Conservation (phyloP, 2,329 filamentous ascomycete species). For the Alternaria longipes region DNA sequence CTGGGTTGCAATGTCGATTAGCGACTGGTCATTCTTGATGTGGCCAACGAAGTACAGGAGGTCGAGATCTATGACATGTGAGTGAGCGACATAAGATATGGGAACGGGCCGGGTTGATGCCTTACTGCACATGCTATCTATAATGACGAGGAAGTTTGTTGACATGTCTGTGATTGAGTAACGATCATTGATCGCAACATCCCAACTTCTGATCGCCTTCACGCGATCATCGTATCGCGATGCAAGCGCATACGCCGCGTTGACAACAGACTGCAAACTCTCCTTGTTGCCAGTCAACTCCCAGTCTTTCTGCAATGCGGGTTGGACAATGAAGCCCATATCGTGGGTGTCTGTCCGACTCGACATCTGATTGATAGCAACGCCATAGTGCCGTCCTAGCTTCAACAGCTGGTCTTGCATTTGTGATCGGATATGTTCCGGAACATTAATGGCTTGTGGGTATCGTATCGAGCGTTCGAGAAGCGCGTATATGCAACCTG, state of each 20-base stretch:
- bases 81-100: neutral
- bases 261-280: constrained; percentile 55
- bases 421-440: constrained; percentile 24
- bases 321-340: constrained; percentile 64
- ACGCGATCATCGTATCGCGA: constrained; percentile 55
- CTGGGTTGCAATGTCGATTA: constrained; percentile 51
- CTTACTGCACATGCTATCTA: constrained; percentile 55
- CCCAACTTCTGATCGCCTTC: constrained; percentile 61
- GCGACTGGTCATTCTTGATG: constrained; percentile 36
- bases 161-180: constrained; percentile 50
- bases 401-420: constrained; percentile 37
- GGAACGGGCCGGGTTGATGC: neutral
- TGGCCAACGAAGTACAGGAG: constrained; percentile 51
- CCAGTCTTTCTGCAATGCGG: constrained; percentile 59
- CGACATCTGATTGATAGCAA: constrained; percentile 47
- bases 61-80: constrained; percentile 46
- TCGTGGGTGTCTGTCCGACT: constrained; percentile 62
- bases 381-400: constrained; percentile 43
- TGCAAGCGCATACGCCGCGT: constrained; percentile 57
- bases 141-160: constrained; percentile 54
- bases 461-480: constrained; percentile 45
- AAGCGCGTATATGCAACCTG: constrained; percentile 46
- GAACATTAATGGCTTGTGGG: constrained; percentile 36
- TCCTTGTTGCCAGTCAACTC: constrained; percentile 55
- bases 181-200: constrained; percentile 51